Percentiles rank a stretch among this genome's conserved stretches.
Conservation (phyloP, 768 basidiomycete species). For the Tylopilus sp. region DNA sequence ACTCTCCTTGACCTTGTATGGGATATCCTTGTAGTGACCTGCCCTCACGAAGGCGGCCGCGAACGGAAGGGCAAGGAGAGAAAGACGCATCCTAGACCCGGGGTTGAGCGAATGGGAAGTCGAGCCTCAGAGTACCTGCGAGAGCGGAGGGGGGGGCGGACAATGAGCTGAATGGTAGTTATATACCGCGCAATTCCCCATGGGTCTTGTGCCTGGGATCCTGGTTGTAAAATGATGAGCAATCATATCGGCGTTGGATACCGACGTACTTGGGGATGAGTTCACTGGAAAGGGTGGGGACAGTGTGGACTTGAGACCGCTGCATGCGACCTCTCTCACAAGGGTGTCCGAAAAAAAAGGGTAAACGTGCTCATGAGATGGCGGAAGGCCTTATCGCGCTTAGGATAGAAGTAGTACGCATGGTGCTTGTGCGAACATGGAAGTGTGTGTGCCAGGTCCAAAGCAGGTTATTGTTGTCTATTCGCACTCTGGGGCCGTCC, state of each 20-base stretch:
- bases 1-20: slow-evolving; percentile 46
- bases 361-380: no score
- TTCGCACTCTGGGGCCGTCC: neutral
- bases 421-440: neutral
- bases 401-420: neutral
- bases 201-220: neutral
- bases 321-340: no score
- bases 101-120: neutral
- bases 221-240: neutral
- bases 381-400: neutral
- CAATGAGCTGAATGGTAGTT: neutral
- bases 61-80: slow-evolving; percentile 12
- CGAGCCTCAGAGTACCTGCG: neutral
- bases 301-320: no score
- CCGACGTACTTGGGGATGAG: no score
- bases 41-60: slow-evolving; percentile 12
- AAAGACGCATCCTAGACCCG: slow-evolving; percentile 8
- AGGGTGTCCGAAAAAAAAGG: no score
- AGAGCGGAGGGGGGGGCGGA: neutral
- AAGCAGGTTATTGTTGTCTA: no score
- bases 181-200: slow-evolving; percentile 5
- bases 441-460: neutral
- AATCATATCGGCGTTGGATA: neutral
- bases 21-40: slow-evolving; percentile 6
- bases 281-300: no score